These are phyloP conservation scores for Umbelopsis sp. DNA, from an alignment of 192 early-diverging fungal genomes.

Conservation along the genomic window DNA sequence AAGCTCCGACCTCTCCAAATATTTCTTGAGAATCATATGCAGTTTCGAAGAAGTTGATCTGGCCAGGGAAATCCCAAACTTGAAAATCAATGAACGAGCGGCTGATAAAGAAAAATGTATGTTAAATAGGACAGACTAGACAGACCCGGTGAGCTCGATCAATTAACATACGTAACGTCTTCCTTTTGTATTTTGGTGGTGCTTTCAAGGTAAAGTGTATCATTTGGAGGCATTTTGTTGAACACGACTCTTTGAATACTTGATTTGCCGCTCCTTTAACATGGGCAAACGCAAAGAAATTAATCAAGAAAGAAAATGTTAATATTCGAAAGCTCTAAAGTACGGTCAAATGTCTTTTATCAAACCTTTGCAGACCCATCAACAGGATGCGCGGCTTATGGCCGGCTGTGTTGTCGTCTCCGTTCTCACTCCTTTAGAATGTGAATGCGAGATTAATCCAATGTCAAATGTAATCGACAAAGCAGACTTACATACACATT, in stretches of 20 bases:
- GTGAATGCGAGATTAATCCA: not conserved
- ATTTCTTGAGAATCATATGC: slow-evolving; percentile 67
- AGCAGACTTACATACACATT: not conserved
- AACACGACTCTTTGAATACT: slow-evolving; percentile 87
- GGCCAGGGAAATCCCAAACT: slow-evolving; percentile 92
- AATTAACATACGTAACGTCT: slow-evolving; percentile 60
- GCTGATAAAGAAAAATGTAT: not conserved
- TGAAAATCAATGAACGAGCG: slow-evolving; percentile 84
- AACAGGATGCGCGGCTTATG: slow-evolving; percentile 48
- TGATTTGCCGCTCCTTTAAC: slow-evolving; percentile 77
- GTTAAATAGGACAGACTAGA: slow-evolving; percentile 9
- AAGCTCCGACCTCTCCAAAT: slow-evolving; percentile 69
- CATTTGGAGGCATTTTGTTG: slow-evolving; percentile 85
- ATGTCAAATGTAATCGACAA: not conserved
- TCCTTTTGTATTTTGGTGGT: slow-evolving; percentile 75
- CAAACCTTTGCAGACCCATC: slow-evolving; percentile 52
- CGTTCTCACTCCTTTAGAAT: slow-evolving; percentile 25
- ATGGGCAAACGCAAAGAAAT: not conserved
- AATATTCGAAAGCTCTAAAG: not conserved
- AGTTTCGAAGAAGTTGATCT: slow-evolving; percentile 80
- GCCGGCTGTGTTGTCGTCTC: slow-evolving; percentile 26
- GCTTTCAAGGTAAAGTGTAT: slow-evolving; percentile 83
- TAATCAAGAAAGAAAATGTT: slow-evolving; percentile 3
- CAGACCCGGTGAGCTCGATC: not conserved
- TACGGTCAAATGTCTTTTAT: not conserved